phyloP scores from a whole-genome alignment of 768 basidiomycete genomes.

The Hirschioporus abietinus region DNA sequence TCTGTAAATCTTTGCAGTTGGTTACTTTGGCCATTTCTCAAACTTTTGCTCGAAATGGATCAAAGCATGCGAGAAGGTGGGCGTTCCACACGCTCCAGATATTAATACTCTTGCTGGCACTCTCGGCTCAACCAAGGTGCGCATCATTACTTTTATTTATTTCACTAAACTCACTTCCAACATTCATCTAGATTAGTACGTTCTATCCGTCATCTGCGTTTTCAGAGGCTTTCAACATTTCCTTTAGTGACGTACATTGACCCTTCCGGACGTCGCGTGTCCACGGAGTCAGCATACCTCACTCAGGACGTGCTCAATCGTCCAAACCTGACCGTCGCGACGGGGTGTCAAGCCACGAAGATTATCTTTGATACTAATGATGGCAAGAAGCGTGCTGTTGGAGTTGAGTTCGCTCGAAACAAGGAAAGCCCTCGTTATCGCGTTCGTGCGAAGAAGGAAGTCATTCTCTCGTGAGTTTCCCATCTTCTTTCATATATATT shows the following conservation, averaged over 20 bases:
- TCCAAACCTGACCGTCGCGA: slow-evolving; percentile 59
- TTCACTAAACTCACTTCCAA: too few relatives aligned
- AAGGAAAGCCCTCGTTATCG: slow-evolving; percentile 34
- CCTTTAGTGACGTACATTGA: slow-evolving; percentile 63
- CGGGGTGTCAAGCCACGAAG: slow-evolving; percentile 50
- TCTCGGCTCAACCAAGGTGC: slow-evolving; percentile 55
- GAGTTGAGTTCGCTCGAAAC: slow-evolving; percentile 52
- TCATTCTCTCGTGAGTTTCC: slow-evolving; percentile 51
- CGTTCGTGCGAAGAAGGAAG: slow-evolving; percentile 49
- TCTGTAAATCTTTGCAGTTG: slow-evolving; percentile 29
- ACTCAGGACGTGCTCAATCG: slow-evolving; percentile 57
- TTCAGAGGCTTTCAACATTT: slow-evolving; percentile 17
- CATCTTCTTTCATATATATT: not conserved
- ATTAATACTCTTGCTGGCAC: slow-evolving; percentile 54
- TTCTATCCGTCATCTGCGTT: not conserved
- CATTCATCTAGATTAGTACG: slow-evolving; percentile 27
- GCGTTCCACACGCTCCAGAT: slow-evolving; percentile 49
- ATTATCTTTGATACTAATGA: slow-evolving; percentile 40
- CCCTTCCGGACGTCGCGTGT: slow-evolving; percentile 45
- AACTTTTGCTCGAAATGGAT: slow-evolving; percentile 46
- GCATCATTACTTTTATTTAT: too few relatives aligned
- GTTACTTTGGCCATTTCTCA: slow-evolving; percentile 48
- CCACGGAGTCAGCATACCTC: slow-evolving; percentile 63
- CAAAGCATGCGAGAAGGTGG: slow-evolving; percentile 42
- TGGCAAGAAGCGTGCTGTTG: slow-evolving; percentile 42